These are phyloP conservation scores for Colletotrichum sp. DNA, from an alignment of 2,329 filamentous ascomycete species.

Conservation along the genomic window DNA sequence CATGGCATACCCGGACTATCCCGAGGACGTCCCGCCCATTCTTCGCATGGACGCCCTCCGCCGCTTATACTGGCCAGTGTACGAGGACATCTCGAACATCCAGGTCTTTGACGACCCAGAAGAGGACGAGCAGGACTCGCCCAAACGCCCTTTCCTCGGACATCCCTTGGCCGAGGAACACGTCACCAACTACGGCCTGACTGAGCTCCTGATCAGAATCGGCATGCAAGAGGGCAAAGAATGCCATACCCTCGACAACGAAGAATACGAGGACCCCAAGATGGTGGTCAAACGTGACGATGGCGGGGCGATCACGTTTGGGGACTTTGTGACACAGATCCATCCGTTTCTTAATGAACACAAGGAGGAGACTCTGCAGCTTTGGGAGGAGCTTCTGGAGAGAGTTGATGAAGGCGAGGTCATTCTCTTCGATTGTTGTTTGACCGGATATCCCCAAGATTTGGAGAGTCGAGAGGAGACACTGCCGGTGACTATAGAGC, in stretches of 20 bases:
- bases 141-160: background rate
- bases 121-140: background rate
- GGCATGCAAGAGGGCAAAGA: background rate
- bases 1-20: background rate
- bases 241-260: background rate
- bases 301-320: background rate
- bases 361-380: background rate
- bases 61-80: background rate
- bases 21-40: background rate
- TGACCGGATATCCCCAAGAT: background rate
- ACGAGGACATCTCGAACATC: accelerated
- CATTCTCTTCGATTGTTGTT: background rate
- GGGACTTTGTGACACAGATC: background rate
- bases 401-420: background rate
- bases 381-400: background rate
- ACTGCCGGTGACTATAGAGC: background rate
- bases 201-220: background rate
- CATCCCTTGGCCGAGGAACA: background rate
- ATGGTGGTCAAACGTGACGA: background rate
- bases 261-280: background rate
- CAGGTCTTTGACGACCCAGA: background rate
- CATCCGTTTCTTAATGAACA: background rate
- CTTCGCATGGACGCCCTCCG: background rate
- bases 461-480: background rate
- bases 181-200: background rate